Base-by-base conservation (phyloP, 768 basidiomycete species). In the Obba rivulosa region DNA sequence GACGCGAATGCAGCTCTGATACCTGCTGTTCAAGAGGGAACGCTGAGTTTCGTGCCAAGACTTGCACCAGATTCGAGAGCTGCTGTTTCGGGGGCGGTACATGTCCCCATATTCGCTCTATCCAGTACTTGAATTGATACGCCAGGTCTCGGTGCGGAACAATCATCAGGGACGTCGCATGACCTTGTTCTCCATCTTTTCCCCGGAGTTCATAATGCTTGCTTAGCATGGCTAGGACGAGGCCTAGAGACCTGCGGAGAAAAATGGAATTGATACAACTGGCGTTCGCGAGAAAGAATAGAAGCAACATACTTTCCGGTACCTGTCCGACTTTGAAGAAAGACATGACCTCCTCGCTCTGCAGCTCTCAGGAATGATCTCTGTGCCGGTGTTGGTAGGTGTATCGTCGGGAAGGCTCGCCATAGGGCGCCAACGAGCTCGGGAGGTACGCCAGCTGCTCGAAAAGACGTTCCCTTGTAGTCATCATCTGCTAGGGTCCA, bases 101-200 rank as follows among this genome's bases (percentile, higher is more conserved):
- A 65, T 43, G 39, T 14, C 43, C 44, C 35, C 66, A 69, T 10
- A 85, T 70, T 42, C 69, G 69, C 52, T 80, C 66, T 34, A 85
- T 75, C 87, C 87, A 89, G 44, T 80, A 71, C 41, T 73, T 62
- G 43, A 82, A 71, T 61, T 89, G 87, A 55, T 75, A 73, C 3
- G 80, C 87, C 55, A 89, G 69, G 60, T 87, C 86, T 36, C 78
- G 71, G 62, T 89, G 87, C 9, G 87, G 87, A 8, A 87, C 83
- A 34, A 89, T 67, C 17, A 87, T 66, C 34, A 88, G 68, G 11
- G 81, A 73, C 3, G 77, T 77, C 23, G 80, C 75, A 21, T 63
- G 56, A 17, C 65, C 14, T 16, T 18, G 37, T 4, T 3, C 20
- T 3, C 40, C n/a, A 13, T n/a, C 39, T 48, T 38, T 17, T 11